phyloP scores from a whole-genome alignment of 2,329 filamentous ascomycete species.

The Chaetomium sp. region DNA sequence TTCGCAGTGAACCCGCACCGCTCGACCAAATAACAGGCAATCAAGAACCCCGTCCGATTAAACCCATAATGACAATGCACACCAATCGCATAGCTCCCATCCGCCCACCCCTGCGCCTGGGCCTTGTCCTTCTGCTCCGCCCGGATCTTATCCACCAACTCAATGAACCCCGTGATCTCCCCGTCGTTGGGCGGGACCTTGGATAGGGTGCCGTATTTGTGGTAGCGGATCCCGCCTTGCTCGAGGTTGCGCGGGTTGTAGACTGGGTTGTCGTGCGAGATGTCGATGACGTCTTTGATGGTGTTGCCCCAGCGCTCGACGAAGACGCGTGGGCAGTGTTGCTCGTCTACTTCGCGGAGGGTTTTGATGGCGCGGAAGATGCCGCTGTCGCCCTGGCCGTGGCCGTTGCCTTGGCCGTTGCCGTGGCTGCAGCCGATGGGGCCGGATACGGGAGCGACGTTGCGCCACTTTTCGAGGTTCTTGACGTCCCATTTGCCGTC shows the following conservation, averaged over 20 bases:
- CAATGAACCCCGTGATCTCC: conserved; percentile 50
- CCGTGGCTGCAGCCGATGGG: conserved; percentile 51
- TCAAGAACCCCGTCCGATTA: conserved; percentile 87
- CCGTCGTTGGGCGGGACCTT: conserved; percentile 69
- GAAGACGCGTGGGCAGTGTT: conserved; percentile 70
- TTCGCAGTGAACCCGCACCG: conserved; percentile 63
- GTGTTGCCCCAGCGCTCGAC: conserved; percentile 58
- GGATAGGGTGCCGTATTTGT: conserved; percentile 87
- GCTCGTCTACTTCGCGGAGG: conserved; percentile 77
- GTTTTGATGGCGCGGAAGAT: conserved; percentile 91
- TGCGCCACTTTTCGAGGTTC: conserved; percentile 87
- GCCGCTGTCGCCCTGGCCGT: conserved; percentile 28
- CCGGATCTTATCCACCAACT: conserved; percentile 53
- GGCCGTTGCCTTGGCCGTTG: no score
- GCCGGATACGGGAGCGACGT: conserved; percentile 67
- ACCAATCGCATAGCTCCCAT: conserved; percentile 53
- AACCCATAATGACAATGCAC: conserved; percentile 97
- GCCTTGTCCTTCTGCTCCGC: conserved; percentile 44
- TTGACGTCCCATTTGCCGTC: conserved; percentile 98
- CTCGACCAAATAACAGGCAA: conserved; percentile 87
- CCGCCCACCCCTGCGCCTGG: conserved; percentile 36
- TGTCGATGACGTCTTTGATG: conserved; percentile 77
- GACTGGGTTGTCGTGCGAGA: conserved; percentile 82
- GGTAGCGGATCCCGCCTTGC: conserved; percentile 60
- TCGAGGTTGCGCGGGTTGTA: conserved; percentile 73